A percentile compares a stretch with the other conserved stretches of the same genome.
Conservation (phyloP, 169 alveolate species). For the Cyclospora cayetanensis region DNA sequence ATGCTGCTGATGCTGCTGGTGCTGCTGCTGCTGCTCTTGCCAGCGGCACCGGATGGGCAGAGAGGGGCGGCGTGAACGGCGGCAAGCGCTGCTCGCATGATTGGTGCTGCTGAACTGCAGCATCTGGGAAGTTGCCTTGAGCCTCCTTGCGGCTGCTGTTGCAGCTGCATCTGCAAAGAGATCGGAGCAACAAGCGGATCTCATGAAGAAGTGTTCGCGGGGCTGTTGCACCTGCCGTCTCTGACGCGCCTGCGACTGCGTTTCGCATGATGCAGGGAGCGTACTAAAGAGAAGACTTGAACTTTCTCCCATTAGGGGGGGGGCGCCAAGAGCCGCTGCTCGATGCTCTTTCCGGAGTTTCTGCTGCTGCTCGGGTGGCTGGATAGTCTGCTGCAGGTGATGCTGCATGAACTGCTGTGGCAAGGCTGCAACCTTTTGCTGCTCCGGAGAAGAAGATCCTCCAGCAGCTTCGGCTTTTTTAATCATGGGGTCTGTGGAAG, state of each 20-base stretch:
- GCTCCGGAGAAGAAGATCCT: background rate
- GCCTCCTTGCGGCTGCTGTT: background rate
- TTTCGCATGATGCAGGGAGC: background rate
- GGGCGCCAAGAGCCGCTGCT: no score
- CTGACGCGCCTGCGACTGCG: background rate
- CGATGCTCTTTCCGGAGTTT: no score
- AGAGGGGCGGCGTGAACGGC: background rate
- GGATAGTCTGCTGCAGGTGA: background rate
- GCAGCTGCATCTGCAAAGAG: background rate
- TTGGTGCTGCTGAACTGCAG: background rate
- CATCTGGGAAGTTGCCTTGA: background rate
- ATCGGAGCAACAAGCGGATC: background rate
- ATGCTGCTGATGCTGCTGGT: background rate
- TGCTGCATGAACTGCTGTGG: background rate
- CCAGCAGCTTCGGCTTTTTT: no score
- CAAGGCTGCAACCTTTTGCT: background rate
- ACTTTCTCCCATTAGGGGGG: no score
- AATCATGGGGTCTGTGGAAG: no score
- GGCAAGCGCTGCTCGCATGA: background rate
- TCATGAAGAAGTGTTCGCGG: background rate
- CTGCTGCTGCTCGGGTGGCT: no score
- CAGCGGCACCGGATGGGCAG: background rate
- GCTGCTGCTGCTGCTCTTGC: background rate
- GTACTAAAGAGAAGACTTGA: no score
- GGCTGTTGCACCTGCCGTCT: background rate